Evolutionary conservation across 139 green algal species (phyloP), one percentile per base, ranked within the genome.

Genomic region (Auxenochlorella pyrenoidosa): DNA sequence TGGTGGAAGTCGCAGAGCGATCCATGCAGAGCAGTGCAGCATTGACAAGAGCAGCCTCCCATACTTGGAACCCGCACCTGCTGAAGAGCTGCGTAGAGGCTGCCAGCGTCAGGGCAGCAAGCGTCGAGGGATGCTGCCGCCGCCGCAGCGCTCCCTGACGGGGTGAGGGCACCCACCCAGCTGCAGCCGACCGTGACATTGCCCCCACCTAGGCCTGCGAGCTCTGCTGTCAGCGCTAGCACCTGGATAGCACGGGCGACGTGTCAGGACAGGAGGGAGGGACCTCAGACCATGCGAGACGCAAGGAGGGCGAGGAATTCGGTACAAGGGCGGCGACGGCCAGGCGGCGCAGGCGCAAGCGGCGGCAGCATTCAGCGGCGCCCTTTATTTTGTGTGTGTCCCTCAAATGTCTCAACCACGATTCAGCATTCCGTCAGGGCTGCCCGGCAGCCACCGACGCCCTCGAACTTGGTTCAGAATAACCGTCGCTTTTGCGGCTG

Each of bases 161-260:
- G 16, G 36, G 36, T 18, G 30, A 51, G 19, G 40, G 43, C 43
- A 10, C 75, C 75, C 1, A 30, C 30, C 75, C 75, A 81, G 44
- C 30, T 30, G 28, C 75, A 21, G 30, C 75, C 75, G 13, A 81
- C 75, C 1, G 82, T 66, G 19, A 87, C 71, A 12, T 82, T 36
- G 30, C 34, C 66, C 36, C 82, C 82, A 34, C 82, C 82, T 47
- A 87, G 71, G 34, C 65, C 32, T 6, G 44, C 44, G 3, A 87
- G 66, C 58, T 87, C 82, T 16, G 47, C 34, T 18, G 82, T 80
- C 6, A 87, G 47, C 8, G 47, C 63, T 21, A 87, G 51, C 63
- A 87, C 82, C 47, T 87, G 44, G 30, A 44, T 0, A 4, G 1
- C 18, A 19, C 12, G 36, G 19, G 4, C 26, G 22, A 34, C 21